phyloP scores from a whole-genome alignment of 192 early-diverging fungal genomes.

The Backusella liffmaniae region DNA sequence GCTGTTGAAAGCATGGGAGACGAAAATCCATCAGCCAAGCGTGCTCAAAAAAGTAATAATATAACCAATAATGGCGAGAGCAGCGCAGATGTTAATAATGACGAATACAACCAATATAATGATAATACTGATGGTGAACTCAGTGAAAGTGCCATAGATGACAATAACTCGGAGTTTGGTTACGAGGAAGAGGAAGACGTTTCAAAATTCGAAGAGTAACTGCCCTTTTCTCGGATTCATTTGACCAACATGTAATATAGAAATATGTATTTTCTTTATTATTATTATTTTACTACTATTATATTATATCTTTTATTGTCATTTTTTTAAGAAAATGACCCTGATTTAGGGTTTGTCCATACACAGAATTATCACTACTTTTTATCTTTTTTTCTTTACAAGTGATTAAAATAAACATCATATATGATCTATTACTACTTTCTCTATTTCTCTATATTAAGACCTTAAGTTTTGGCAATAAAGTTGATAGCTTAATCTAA shows the following conservation, averaged over 20 bases:
- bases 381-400: neutral
- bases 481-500: too few relatives aligned
- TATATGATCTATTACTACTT: neutral
- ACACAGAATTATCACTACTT: neutral
- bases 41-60: neutral
- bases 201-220: neutral
- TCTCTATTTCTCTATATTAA: too few relatives aligned
- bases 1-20: neutral
- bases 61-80: neutral
- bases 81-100: neutral
- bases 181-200: neutral
- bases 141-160: neutral
- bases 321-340: neutral
- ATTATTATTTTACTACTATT: neutral
- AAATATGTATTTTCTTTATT: neutral
- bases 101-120: neutral
- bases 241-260: conserved; percentile 1
- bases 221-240: neutral
- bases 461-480: too few relatives aligned
- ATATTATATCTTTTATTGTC: neutral
- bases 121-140: neutral
- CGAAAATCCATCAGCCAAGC: neutral
- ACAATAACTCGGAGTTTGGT: neutral
- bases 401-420: neutral
- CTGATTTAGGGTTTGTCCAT: neutral